Evolutionary conservation across 108 stramenopile genomes (phyloP).

Genomic region (Aurantiochytrium sp.): DNA sequence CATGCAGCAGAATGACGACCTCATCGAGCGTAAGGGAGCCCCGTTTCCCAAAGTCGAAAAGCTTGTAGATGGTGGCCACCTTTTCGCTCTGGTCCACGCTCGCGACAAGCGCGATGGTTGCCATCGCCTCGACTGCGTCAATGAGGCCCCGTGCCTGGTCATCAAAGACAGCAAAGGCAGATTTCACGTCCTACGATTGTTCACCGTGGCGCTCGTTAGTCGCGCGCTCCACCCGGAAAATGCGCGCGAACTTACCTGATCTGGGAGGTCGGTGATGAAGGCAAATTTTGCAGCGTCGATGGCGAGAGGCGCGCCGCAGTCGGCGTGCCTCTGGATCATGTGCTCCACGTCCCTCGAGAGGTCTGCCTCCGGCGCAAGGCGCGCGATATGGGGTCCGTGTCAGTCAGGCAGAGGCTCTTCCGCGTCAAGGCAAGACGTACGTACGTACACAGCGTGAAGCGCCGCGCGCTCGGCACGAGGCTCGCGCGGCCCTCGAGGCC

Average conservation of each 20-base stretch:
- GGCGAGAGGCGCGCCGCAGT: neutral
- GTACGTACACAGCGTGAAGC: neutral
- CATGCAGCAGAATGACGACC: neutral
- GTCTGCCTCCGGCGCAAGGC: neutral
- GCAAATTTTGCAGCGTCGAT: neutral
- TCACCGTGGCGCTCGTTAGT: no score
- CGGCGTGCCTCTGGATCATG: neutral
- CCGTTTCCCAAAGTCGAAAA: slow-evolving; percentile 1
- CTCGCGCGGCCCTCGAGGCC: neutral
- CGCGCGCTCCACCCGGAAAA: no score
- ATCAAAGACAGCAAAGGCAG: neutral
- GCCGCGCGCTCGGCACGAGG: neutral
- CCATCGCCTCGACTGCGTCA: neutral
- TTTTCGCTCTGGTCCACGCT: neutral
- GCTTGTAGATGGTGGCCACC: neutral
- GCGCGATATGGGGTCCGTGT: neutral
- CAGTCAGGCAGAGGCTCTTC: neutral
- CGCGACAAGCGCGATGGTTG: neutral
- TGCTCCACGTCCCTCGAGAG: neutral
- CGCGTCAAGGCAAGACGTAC: neutral
- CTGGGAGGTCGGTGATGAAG: neutral
- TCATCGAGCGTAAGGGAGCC: neutral
- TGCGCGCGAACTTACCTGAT: neutral
- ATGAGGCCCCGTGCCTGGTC: neutral
- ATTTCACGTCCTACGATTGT: neutral